Percentiles rank a stretch among this genome's conserved stretches.
These are phyloP conservation scores for Senecio squalidus DNA, from an alignment of 140 eudicot species.

Conservation along the genomic window DNA sequence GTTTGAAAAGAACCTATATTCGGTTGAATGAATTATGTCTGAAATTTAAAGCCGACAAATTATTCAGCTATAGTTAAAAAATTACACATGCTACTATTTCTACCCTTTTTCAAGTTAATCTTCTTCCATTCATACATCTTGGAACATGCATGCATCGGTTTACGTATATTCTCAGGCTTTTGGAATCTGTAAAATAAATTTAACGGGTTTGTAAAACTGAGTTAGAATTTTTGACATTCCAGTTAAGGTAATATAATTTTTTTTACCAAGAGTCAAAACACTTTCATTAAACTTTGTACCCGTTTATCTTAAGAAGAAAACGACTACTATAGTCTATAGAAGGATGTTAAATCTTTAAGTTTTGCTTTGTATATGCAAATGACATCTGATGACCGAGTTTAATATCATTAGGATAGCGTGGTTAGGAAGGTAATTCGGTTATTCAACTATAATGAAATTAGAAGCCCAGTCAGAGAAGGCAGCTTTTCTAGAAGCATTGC, in stretches of 20 bases:
- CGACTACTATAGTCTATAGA: background rate
- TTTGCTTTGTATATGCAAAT: background rate
- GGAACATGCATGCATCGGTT: background rate
- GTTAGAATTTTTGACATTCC: background rate
- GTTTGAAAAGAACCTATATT: background rate
- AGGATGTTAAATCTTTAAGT: background rate
- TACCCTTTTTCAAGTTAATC: background rate
- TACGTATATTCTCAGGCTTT: too few species aligned
- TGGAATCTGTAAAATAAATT: too few species aligned
- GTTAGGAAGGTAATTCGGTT: background rate
- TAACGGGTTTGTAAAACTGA: background rate
- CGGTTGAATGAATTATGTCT: background rate
- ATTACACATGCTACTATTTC: background rate
- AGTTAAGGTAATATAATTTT: background rate
- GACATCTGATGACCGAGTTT: background rate
- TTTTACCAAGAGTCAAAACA: slow-evolving; percentile 2
- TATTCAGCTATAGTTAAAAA: background rate
- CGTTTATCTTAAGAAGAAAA: background rate
- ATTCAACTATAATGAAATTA: background rate
- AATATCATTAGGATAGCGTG: background rate
- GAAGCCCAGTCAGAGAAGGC: slow-evolving; percentile 13
- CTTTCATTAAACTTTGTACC: background rate
- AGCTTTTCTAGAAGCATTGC: background rate
- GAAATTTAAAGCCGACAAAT: background rate
- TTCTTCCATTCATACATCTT: background rate